Evolutionary conservation across 2,329 filamentous ascomycete genomes (phyloP), one percentile per base, ranked within the genome.

Genomic region (Paraphaeosphaeria sporulosa): DNA sequence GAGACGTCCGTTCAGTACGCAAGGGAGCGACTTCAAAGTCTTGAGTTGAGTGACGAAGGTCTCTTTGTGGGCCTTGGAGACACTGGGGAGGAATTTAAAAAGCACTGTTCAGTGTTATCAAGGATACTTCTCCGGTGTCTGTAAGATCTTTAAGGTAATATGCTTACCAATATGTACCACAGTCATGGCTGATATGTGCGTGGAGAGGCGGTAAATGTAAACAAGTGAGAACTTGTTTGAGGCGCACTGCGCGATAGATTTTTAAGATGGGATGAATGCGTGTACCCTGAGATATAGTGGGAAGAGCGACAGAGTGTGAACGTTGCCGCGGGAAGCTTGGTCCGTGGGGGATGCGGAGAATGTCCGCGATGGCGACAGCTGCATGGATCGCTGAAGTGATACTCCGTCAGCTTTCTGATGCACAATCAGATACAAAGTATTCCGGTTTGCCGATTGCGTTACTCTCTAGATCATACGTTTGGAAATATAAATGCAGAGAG

Each of bases 11-110:
- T 80, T 68, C 51, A 84, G 79, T 23, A 86, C 84, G 43, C 80
- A 84, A 0, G 82, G 61, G 3, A 86, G 73, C 2, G 68, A 57
- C 46, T 83, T 84, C n/a, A 87, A 76, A 0, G 78, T 79, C 60
- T 82, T 84, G 6, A 86, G 74, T 59, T 86, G 80, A 0, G 62
- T 64, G 27, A 82, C 75, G 46, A 86, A 86, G 0, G 69, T 78
- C 2, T 78, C 69, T 53, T 80, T 81, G 59, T 84, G 80, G 10
- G 77, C 74, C 8, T 75, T 58, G 1, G 77, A 69, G 12, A 84
- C 56, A 6, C 42, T 46, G 4, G 59, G 56, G 3, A 27, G 49
- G 52, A 63, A 66, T 49, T 62, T 61, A 60, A 75, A 80, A 19
- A 66, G 63, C 0, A 67, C 59, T 62, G 67, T 10, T 40, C 12